Conservation (phyloP, 139 green algal species). For the Auxenochlorella pyrenoidosa region DNA sequence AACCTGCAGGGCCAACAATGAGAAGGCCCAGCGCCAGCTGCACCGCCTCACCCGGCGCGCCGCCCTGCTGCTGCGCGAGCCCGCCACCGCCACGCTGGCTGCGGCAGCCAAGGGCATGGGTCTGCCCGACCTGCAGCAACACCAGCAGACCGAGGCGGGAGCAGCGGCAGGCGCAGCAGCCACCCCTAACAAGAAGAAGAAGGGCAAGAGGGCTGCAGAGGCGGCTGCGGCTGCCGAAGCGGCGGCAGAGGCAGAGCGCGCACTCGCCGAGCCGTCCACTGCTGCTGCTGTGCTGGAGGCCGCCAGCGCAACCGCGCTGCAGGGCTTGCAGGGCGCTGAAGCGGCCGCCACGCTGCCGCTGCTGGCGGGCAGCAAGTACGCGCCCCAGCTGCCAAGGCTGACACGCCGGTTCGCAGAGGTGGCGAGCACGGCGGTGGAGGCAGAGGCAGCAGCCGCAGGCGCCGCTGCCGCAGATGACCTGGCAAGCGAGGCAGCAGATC, state of each 20-base stretch:
- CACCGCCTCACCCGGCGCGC: constrained; percentile 65
- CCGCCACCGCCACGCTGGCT: constrained; percentile 12
- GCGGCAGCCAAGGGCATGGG: constrained; percentile 30
- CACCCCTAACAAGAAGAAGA: background rate
- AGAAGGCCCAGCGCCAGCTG: constrained; percentile 92
- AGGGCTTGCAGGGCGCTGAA: constrained; percentile 42
- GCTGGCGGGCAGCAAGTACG: constrained; percentile 38
- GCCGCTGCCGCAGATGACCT: constrained; percentile 62
- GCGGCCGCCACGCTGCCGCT: background rate
- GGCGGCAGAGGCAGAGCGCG: constrained; percentile 50
- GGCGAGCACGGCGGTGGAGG: background rate
- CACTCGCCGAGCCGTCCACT: constrained; percentile 60
- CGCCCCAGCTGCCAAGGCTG: constrained; percentile 29
- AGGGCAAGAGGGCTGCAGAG: background rate
- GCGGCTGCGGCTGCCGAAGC: background rate
- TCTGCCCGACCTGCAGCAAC: constrained; percentile 36
- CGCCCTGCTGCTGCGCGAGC: constrained; percentile 46
- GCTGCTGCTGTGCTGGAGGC: background rate
- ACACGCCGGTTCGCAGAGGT: constrained; percentile 32
- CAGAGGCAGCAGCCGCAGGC: background rate
- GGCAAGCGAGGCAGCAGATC: constrained; percentile 54
- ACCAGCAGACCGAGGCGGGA: background rate
- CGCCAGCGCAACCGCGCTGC: constrained; percentile 38
- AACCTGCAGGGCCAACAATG: constrained; percentile 55
- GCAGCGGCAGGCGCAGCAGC: background rate